Conservation (phyloP, 1,139 yeast species). For the Candida glucosophila region DNA sequence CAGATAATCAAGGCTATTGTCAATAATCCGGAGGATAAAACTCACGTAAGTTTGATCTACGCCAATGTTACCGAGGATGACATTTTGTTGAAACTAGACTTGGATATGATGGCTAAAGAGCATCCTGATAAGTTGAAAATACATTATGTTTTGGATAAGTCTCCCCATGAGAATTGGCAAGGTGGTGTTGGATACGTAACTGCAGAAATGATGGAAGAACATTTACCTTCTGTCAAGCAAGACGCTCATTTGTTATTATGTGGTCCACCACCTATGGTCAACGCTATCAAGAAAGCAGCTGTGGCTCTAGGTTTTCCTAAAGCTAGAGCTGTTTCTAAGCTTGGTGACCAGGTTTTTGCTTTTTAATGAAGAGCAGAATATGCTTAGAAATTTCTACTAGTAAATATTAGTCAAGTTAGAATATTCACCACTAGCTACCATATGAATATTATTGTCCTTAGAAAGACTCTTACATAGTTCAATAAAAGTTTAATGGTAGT, state of each 20-base stretch:
- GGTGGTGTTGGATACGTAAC: conserved; percentile 60
- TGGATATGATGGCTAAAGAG: conserved; percentile 55
- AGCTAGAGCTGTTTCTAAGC: conserved; percentile 85
- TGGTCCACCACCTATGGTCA: conserved; percentile 85
- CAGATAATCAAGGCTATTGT: conserved; percentile 69
- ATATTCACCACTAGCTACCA: no score
- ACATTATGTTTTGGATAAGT: conserved; percentile 72
- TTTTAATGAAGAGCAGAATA: no score
- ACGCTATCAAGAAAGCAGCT: conserved; percentile 82
- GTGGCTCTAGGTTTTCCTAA: conserved; percentile 69
- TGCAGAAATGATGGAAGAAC: conserved; percentile 51
- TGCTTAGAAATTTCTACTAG: no score
- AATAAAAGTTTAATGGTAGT: no score
- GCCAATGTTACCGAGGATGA: conserved; percentile 74
- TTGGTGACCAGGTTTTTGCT: conserved; percentile 88
- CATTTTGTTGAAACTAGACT: conserved; percentile 66
- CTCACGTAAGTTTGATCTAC: conserved; percentile 71
- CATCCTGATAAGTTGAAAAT: conserved; percentile 71
- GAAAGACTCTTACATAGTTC: no score
- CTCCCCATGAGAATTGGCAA: conserved; percentile 40
- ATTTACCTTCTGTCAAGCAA: conserved; percentile 53
- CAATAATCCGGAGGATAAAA: conserved; percentile 73
- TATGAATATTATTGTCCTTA: no score
- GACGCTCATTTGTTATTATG: conserved; percentile 73
- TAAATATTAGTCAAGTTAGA: no score